Percentiles rank a stretch among this genome's conserved stretches.
These are phyloP conservation scores for Crithidia acanthocephali DNA, from an alignment of 208 protist species.

Conservation along the genomic window DNA sequence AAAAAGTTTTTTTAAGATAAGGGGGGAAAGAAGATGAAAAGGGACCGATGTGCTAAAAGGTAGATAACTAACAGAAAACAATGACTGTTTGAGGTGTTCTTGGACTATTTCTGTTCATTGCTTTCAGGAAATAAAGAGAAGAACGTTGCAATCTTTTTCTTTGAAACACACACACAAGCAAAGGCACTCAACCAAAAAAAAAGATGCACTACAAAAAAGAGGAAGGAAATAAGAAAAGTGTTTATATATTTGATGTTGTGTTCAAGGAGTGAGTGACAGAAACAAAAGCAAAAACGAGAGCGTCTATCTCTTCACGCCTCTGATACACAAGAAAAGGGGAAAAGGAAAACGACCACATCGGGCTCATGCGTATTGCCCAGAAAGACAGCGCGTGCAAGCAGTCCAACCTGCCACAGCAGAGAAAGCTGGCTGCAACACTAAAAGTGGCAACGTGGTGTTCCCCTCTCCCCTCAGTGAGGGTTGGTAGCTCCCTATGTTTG, in stretches of 20 bases:
- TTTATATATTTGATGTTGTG: not conserved
- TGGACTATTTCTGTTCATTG: not conserved
- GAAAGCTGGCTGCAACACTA: not conserved
- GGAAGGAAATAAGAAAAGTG: not conserved
- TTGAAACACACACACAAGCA: slow-evolving; percentile 2
- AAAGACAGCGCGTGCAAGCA: too few species aligned
- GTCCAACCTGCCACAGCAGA: too few species aligned
- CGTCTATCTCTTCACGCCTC: not conserved
- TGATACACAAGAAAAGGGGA: not conserved
- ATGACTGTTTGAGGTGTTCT: not conserved
- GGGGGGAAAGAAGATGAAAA: not conserved
- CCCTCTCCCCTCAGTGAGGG: too few species aligned
- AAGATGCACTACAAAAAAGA: not conserved
- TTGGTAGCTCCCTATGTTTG: too few species aligned
- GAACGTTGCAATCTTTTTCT: not conserved
- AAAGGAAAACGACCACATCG: not conserved
- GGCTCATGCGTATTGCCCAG: not conserved
- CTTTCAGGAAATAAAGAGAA: not conserved
- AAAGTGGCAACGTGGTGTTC: too few species aligned
- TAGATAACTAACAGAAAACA: slow-evolving; percentile 9
- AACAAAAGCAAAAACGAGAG: not conserved
- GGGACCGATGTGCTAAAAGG: slow-evolving; percentile 15
- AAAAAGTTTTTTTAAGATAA: not conserved
- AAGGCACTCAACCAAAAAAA: not conserved
- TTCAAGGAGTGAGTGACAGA: not conserved